Evolutionary conservation across 306 rosid species (phyloP).

Genomic region (Cyclanthera cordifolia): DNA sequence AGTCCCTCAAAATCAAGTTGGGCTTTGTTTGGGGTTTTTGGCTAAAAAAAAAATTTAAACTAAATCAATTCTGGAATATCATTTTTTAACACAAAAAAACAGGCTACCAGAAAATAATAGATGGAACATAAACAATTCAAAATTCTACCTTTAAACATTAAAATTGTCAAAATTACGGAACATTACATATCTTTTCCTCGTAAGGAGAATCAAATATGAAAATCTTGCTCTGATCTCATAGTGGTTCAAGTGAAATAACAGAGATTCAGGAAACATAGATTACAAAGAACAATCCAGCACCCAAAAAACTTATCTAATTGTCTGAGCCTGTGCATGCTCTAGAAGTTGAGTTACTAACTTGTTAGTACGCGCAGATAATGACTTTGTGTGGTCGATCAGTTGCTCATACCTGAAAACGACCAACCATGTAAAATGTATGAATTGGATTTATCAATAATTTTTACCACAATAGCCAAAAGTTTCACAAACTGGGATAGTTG

Average conservation of each 20-base stretch:
- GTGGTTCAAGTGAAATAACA: neutral
- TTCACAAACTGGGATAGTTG: neutral
- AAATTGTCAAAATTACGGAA: neutral
- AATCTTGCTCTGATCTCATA: slow-evolving; percentile 1
- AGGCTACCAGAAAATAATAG: no score
- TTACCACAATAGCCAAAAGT: neutral
- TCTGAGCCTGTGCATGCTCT: slow-evolving; percentile 58
- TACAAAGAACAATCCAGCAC: neutral
- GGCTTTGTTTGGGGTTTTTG: no score
- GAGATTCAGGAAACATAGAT: neutral
- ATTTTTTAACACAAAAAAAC: no score
- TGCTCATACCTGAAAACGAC: slow-evolving; percentile 62
- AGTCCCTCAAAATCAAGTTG: no score
- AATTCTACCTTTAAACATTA: neutral
- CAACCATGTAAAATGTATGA: no score
- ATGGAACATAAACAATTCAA: neutral
- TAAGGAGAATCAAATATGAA: neutral
- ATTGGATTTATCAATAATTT: neutral
- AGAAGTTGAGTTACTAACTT: slow-evolving; percentile 58
- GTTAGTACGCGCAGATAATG: slow-evolving; percentile 63
- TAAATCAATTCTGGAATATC: no score
- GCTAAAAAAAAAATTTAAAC: no score
- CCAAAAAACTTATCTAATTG: slow-evolving; percentile 31
- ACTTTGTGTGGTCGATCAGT: slow-evolving; percentile 76
- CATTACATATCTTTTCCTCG: neutral